These are phyloP conservation scores for Garcileccinum viscosum DNA, from an alignment of 1,284 basidiomycete genomes.

Conservation along the genomic window DNA sequence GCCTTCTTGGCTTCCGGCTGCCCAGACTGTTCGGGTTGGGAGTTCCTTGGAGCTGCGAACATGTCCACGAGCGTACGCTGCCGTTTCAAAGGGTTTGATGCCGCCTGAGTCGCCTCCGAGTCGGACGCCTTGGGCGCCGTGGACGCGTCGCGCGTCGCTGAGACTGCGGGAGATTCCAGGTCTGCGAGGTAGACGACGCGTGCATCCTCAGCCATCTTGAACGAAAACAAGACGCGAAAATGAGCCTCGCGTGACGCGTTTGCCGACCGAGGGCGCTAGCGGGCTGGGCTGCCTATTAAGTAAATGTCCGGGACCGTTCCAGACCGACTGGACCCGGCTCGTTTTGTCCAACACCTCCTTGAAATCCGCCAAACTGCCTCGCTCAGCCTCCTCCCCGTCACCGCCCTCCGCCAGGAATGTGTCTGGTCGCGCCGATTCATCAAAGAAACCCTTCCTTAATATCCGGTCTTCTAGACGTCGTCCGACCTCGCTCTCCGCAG, in stretches of 20 bases:
- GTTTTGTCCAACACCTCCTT: conserved; percentile 2
- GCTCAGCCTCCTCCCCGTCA: conserved; percentile 78
- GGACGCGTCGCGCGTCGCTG: conserved; percentile 25
- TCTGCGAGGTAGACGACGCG: conserved; percentile 65
- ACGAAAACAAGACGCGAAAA: conserved; percentile 18
- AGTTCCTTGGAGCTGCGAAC: conserved; percentile 50
- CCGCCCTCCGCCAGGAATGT: conserved; percentile 59
- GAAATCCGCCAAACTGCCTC: conserved; percentile 64
- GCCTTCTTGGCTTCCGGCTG: conserved; percentile 48
- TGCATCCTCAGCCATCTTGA: conserved; percentile 43
- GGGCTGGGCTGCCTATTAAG: conserved; percentile 21
- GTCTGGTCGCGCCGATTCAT: conserved; percentile 49
- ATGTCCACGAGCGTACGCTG: conserved; percentile 72
- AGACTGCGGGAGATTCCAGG: conserved; percentile 42
- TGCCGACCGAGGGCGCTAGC: background rate
- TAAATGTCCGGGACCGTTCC: conserved; percentile 9
- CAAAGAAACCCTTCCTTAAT: conserved; percentile 45
- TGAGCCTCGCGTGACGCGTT: conserved; percentile 6
- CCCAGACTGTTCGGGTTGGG: conserved; percentile 40
- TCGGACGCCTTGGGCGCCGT: conserved; percentile 20
- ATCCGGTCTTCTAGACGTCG: conserved; percentile 45
- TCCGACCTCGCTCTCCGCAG: conserved; percentile 33
- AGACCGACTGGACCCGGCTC: background rate
- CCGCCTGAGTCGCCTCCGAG: too few species aligned
- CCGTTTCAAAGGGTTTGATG: conserved; percentile 54